Evolutionary conservation across 768 basidiomycete species (phyloP), one percentile per base, ranked within the genome.

Genomic region (Saitozyma sp.): DNA sequence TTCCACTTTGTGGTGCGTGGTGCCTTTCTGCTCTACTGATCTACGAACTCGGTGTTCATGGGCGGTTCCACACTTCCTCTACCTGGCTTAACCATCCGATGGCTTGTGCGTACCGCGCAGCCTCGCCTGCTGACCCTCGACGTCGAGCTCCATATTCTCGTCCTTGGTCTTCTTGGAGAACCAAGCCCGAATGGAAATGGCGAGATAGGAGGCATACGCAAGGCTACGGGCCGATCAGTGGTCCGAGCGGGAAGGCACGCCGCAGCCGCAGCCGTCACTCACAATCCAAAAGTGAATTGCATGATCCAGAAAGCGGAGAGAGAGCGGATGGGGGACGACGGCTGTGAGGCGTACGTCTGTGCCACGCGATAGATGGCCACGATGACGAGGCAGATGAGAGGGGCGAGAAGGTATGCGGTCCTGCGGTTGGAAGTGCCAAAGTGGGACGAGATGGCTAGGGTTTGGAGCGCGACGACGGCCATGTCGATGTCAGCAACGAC

Each of bases 101-200:
- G 29, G 29, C 29, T 29, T 29, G 29, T 2, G 29, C 29, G 29
- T 29, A 29, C 29, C 29, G 29, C 29, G 29, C 2, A 29, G 29
- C 29, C 29, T 29, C 2, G 29, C 29, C 29, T 29, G 29, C 29
- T 29, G 29, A 29, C 29, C 29, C 29, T 29, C 29, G 29, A 29
- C 29, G 29, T 29, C 29, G 5, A 29, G 29, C 29, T 29, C 29
- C 29, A 29, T 29, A 5, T 29, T 5, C 29, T 29, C 29, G 29
- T 29, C 29, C 29, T 29, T 29, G 29, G 29, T 2, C 29, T 29
- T 29, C 29, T 29, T 29, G 29, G 67, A 64, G 56, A 59, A 69
- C 64, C 58, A 65, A n/a, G 57, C 59, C 48, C 68, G 70, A 42
- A 72, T 62, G 2, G 65, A 63, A 38, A 72, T 69, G 20, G 65